These are phyloP conservation scores for Eremochloa ophiuroides DNA, from an alignment of 176 grass and related monocot genomes.

Conservation along the genomic window DNA sequence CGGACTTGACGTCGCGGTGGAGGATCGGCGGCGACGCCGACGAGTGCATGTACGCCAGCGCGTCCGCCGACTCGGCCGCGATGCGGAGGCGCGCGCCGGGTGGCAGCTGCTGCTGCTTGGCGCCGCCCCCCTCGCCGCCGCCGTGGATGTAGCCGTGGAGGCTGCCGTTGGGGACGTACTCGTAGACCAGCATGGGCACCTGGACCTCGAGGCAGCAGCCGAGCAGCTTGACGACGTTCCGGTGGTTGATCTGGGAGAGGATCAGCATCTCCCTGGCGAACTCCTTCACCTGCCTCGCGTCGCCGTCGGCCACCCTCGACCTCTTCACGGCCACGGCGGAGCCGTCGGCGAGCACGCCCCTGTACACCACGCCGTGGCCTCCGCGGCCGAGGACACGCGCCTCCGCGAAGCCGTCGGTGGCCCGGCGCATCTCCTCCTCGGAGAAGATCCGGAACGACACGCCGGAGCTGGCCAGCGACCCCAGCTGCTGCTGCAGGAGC, in stretches of 20 bases:
- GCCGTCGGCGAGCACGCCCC: constrained; percentile 4
- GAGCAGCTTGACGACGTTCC: constrained; percentile 27
- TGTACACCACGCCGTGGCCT: constrained; percentile 22
- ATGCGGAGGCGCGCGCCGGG: constrained; percentile 11
- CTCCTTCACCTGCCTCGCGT: constrained; percentile 14
- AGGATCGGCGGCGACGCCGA: constrained; percentile 40
- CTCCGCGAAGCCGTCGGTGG: constrained; percentile 20
- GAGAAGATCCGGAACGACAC: constrained; percentile 21
- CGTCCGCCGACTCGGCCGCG: constrained; percentile 25
- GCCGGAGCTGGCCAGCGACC: not conserved
- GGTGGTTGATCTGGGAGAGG: constrained; percentile 45
- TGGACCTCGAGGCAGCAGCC: constrained; percentile 36
- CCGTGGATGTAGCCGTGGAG: constrained; percentile 19
- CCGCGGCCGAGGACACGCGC: not conserved
- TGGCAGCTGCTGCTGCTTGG: not conserved
- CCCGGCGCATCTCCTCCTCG: constrained; percentile 11
- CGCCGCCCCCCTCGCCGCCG: not conserved
- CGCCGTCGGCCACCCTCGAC: constrained; percentile 7
- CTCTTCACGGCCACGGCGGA: constrained; percentile 32
- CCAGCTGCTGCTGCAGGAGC: constrained; percentile 28
- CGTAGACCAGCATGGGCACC: constrained; percentile 41
- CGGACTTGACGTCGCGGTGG: constrained; percentile 60
- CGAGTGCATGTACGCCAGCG: constrained; percentile 39
- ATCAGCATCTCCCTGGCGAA: constrained; percentile 38
- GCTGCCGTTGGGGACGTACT: constrained; percentile 40